Evolutionary conservation across 306 rosid genomes (phyloP).

Genomic region (Prosopis cineraria): DNA sequence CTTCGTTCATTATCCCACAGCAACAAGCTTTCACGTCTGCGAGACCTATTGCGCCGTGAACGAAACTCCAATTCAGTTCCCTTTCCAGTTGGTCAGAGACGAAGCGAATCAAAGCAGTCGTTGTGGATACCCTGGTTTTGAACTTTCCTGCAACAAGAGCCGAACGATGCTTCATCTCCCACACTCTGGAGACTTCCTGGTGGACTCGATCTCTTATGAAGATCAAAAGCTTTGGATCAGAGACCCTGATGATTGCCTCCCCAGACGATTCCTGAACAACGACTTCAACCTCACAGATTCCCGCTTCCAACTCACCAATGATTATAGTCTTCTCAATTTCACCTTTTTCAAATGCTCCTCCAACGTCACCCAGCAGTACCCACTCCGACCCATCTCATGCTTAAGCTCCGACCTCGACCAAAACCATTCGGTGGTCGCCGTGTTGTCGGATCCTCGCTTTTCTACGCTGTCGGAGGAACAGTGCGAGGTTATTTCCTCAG

Average conservation of each 20-base stretch:
- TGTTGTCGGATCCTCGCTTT: background rate
- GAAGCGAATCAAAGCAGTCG: background rate
- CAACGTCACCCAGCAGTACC: background rate
- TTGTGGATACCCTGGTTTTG: constrained; percentile 12
- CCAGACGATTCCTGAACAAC: background rate
- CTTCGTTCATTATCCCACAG: background rate
- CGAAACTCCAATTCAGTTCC: background rate
- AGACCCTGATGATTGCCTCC: constrained; percentile 37
- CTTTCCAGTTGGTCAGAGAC: background rate
- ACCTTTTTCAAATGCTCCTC: constrained; percentile 33
- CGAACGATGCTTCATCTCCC: constrained; percentile 1
- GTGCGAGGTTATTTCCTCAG: constrained; percentile 19
- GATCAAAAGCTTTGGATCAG: constrained; percentile 32
- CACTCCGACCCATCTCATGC: constrained; percentile 3
- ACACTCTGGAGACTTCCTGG: constrained; percentile 12
- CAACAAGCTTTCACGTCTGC: background rate
- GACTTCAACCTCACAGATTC: constrained; percentile 18
- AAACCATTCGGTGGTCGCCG: constrained; percentile 25
- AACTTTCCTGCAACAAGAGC: background rate
- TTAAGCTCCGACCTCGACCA: background rate
- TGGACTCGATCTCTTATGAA: background rate
- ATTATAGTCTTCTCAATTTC: background rate
- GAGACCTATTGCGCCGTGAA: background rate
- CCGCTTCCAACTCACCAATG: constrained; percentile 12
- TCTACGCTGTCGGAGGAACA: background rate